phyloP scores from a whole-genome alignment of 345 rosid genomes.

The Excoecaria cochinchinensis region DNA sequence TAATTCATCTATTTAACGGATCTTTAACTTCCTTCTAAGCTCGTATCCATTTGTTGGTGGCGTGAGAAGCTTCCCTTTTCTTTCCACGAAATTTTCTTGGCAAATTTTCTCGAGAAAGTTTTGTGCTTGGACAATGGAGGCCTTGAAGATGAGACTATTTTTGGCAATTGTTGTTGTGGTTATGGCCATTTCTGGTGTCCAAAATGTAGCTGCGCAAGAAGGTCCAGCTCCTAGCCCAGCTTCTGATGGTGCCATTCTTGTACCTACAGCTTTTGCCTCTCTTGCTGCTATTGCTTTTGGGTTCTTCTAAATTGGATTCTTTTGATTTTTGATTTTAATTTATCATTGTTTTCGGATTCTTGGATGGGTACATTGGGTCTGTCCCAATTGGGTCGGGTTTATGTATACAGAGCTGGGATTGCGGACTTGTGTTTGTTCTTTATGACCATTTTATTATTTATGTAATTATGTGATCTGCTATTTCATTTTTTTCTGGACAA shows the following conservation, averaged over 20 bases:
- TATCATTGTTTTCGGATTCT: not conserved
- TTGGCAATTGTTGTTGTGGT: conserved; percentile 20
- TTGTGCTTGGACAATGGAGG: conserved; percentile 18
- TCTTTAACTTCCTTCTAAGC: too few species aligned
- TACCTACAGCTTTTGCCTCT: conserved; percentile 28
- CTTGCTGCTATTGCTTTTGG: conserved; percentile 33
- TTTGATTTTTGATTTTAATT: not conserved
- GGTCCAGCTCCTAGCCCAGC: conserved; percentile 29
- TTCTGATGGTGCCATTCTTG: conserved; percentile 24
- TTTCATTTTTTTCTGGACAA: not conserved
- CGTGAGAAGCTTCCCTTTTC: too few species aligned
- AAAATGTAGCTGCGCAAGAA: conserved; percentile 25
- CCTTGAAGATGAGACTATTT: conserved; percentile 29
- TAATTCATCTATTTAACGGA: not conserved
- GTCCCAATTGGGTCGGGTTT: not conserved
- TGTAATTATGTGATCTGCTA: conserved; percentile 1
- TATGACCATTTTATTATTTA: not conserved
- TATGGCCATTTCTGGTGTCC: conserved; percentile 17
- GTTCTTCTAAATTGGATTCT: conserved; percentile 12
- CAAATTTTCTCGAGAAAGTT: not conserved
- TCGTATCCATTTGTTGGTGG: too few species aligned
- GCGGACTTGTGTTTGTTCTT: not conserved
- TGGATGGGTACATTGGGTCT: conserved; percentile 1
- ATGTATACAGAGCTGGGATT: not conserved
- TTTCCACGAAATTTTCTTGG: too few species aligned